A percentile compares a stretch with the other conserved stretches of the same genome.
phyloP scores from a whole-genome alignment of 2,329 filamentous ascomycete genomes.

The Pestalotiopsis sp. region DNA sequence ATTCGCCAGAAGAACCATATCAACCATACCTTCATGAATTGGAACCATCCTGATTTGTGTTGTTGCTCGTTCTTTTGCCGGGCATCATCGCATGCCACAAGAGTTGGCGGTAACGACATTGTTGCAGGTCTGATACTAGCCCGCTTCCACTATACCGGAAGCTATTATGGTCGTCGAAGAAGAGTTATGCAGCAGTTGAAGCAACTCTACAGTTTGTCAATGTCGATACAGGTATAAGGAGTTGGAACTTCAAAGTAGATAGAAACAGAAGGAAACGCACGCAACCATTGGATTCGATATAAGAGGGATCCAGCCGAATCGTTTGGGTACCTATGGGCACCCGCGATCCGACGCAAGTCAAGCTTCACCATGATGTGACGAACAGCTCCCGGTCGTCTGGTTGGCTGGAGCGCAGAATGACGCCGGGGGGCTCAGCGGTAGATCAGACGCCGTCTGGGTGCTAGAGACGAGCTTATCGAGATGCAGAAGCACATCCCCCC shows the following conservation, averaged over 20 bases:
- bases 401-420: background rate
- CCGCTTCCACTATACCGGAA: too few species aligned
- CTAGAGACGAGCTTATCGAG: background rate
- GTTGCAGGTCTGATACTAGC: background rate
- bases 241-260: background rate
- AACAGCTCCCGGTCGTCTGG: background rate
- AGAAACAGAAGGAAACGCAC: background rate
- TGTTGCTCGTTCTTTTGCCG: slow-evolving; percentile 25
- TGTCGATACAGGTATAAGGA: background rate
- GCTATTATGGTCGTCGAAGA: background rate
- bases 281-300: background rate
- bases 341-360: background rate
- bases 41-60: slow-evolving; percentile 30
- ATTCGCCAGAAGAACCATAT: background rate
- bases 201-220: too few species aligned
- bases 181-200: background rate
- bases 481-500: background rate
- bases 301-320: background rate
- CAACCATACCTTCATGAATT: slow-evolving; percentile 28
- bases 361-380: background rate
- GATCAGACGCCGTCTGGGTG: background rate
- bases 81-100: slow-evolving; percentile 21
- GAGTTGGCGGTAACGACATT: slow-evolving; percentile 3
- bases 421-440: background rate
- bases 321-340: background rate